Conservation (phyloP, 2,329 filamentous ascomycete species). For the Bisporella sp. region DNA sequence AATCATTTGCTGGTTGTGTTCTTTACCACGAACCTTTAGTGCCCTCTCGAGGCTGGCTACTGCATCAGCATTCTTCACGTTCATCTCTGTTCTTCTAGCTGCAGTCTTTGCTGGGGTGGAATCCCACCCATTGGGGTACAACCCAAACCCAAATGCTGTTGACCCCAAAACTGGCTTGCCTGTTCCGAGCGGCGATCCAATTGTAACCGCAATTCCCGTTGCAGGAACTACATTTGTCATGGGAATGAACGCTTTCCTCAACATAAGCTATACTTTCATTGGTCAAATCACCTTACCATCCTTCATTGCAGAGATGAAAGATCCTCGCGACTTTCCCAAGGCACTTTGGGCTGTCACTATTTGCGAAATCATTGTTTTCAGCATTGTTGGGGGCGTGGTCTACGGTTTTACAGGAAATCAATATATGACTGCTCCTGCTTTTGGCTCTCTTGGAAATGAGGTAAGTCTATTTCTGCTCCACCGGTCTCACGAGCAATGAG, state of each 20-base stretch:
- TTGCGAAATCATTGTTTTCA: conserved; percentile 80
- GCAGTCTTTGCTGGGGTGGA: conserved; percentile 77
- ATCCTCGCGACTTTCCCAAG: conserved; percentile 80
- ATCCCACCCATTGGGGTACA: conserved; percentile 63
- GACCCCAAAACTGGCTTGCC: conserved; percentile 15
- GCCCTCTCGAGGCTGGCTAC: conserved; percentile 74
- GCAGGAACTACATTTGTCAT: conserved; percentile 69
- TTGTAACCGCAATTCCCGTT: conserved; percentile 61
- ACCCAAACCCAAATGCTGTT: conserved; percentile 35
- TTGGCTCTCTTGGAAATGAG: conserved; percentile 69
- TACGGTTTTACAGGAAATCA: conserved; percentile 87
- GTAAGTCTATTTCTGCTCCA: too few relatives aligned
- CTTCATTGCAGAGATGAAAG: conserved; percentile 91
- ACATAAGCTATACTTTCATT: conserved; percentile 95
- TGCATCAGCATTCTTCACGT: conserved; percentile 78
- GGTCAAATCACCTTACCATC: conserved; percentile 90
- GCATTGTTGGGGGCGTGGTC: conserved; percentile 70
- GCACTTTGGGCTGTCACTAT: conserved; percentile 87
- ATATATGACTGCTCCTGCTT: conserved; percentile 82
- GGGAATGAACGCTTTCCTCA: conserved; percentile 83
- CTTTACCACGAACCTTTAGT: conserved; percentile 78
- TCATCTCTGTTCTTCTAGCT: conserved; percentile 79
- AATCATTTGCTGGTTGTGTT: conserved; percentile 69
- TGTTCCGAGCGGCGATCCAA: conserved; percentile 47
- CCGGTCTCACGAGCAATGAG: too few relatives aligned